Evolutionary conservation across 129 eudicot genomes (phyloP), one percentile per base, ranked within the genome.

Genomic region (Heracleum sosnowskyi): DNA sequence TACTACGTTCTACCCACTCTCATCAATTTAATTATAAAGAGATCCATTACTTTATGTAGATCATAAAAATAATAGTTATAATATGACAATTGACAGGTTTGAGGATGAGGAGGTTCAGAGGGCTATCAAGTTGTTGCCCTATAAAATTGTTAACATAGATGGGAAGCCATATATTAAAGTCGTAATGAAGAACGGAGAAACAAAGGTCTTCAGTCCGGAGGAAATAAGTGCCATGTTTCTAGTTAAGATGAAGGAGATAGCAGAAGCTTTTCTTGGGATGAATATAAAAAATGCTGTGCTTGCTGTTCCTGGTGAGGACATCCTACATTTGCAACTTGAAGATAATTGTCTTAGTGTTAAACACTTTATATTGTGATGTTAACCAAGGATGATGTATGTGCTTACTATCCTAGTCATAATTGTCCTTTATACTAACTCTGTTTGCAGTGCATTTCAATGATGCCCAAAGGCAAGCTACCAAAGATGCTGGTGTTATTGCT

Each of bases 41-140:
- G 1, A 62, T n/a, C 0, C 42, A 35, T 69, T 62, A 10, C 11
- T 7, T 53, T 71, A 69, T 26, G 24, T 26, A 44, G 72, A 76
- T 53, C 49, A 26, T 63, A 40, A 20, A 35, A 40, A 7, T 40
- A 40, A 40, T 7, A 40, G 0, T 11, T 5, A 36, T 77, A 36
- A 31, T 39, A 62, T 76, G 55, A 45, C 1, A 45, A 0, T 3
- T 47, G 55, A 44, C 79, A 88, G 91, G 84, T 88, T 88, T 79
- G 91, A 88, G 53, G 91, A 85, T 75, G 83, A 85, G 37, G 73
- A 69, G 40, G 73, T 69, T 69, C 73, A 36, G 39, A 36, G 39
- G 39, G 39, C 4, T 36, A 36, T 36, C 4, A 36, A 36, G 39
- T 2, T 2, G 39, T 4, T 36, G 3, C 39, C 39, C 3, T 36